Conservation (phyloP, 495 filamentous ascomycete species). For the Penicillium arizonense region DNA sequence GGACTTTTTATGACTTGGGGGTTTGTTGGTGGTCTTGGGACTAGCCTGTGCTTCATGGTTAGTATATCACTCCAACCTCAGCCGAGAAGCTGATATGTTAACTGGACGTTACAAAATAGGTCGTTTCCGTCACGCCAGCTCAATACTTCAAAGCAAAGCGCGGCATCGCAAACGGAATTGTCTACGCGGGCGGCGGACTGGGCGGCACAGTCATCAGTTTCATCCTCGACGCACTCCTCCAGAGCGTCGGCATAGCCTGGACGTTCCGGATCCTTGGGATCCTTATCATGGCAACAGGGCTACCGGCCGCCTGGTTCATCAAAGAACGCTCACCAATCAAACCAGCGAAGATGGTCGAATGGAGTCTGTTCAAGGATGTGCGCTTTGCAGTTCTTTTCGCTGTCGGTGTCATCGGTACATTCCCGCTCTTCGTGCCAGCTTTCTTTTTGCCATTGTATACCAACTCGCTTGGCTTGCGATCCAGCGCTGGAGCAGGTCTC, state of each 20-base stretch:
- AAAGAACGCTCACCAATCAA: constrained; percentile 49
- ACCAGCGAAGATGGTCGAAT: constrained; percentile 4
- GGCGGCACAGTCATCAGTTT: constrained; percentile 52
- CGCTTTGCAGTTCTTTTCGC: constrained; percentile 53
- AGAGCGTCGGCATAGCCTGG: constrained; percentile 49
- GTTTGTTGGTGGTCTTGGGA: constrained; percentile 52
- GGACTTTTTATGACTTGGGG: constrained; percentile 57
- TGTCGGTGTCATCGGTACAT: constrained; percentile 56
- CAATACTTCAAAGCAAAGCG: constrained; percentile 56
- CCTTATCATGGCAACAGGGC: constrained; percentile 43
- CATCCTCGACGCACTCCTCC: constrained; percentile 44
- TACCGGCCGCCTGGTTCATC: constrained; percentile 57
- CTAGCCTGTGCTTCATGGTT: constrained; percentile 32
- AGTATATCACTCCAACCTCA: neutral
- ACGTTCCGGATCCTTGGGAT: constrained; percentile 53
- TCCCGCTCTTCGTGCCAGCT: constrained; percentile 59
- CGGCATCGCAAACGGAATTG: constrained; percentile 56
- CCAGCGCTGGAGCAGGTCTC: constrained; percentile 49
- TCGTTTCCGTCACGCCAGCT: constrained; percentile 46
- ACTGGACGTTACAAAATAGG: constrained; percentile 33
- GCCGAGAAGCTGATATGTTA: constrained; percentile 7
- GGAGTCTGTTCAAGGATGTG: constrained; percentile 48
- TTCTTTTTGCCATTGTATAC: constrained; percentile 57
- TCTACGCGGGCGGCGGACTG: constrained; percentile 53
- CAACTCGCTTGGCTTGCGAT: constrained; percentile 42